These are phyloP conservation scores for Penicillium soppii DNA, from an alignment of 495 filamentous ascomycete species.

Conservation along the genomic window DNA sequence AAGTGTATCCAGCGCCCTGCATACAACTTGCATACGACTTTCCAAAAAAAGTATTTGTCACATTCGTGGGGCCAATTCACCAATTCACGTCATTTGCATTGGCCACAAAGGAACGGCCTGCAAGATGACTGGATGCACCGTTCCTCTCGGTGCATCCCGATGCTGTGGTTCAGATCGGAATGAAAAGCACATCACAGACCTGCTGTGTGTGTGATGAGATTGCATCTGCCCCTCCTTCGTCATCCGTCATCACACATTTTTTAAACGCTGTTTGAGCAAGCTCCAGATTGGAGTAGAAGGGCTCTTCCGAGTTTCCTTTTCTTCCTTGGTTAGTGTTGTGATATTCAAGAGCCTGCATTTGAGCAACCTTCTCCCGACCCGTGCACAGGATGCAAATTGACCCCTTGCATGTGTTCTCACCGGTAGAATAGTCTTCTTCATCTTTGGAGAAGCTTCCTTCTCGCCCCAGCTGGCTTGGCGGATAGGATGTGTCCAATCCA, in stretches of 20 bases:
- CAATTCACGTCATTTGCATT: conserved; percentile 3
- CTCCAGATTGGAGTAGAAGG: background rate
- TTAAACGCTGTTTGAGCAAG: too few species aligned
- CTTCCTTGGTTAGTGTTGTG: background rate
- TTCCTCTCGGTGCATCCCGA: conserved; percentile 14
- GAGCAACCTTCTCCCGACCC: conserved; percentile 6
- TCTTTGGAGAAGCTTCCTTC: conserved; percentile 5
- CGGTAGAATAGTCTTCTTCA: background rate
- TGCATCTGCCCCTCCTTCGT: conserved; percentile 18
- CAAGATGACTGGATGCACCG: conserved; percentile 8
- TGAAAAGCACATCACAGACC: background rate
- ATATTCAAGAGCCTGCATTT: conserved; percentile 9
- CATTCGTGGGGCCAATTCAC: background rate
- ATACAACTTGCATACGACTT: background rate
- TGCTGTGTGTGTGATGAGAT: conserved; percentile 21
- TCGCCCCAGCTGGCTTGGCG: background rate
- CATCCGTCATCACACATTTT: conserved; percentile 21
- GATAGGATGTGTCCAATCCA: conserved; percentile 3
- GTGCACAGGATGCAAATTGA: conserved; percentile 9
- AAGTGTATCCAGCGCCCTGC: background rate
- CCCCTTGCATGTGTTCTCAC: conserved; percentile 21
- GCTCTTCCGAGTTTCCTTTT: background rate
- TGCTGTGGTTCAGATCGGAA: conserved; percentile 26
- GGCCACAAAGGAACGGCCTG: conserved; percentile 6
- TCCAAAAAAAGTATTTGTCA: conserved; percentile 14